phyloP scores from a whole-genome alignment of 2,329 filamentous ascomycete species.

The Coniochaeta prunicola region DNA sequence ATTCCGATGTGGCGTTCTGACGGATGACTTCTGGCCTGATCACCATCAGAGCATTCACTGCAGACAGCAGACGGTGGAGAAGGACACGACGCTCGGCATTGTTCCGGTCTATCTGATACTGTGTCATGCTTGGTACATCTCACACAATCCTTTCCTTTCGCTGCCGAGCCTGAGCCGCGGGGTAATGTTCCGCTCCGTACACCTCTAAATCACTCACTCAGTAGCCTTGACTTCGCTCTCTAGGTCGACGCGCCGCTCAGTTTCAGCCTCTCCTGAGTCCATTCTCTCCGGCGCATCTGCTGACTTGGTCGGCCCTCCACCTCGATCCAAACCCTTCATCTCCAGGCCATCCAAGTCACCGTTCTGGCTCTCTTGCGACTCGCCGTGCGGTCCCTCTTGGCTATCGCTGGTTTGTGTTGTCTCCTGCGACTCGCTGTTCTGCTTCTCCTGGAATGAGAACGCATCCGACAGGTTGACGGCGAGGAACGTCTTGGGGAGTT shows the following conservation, averaged over 20 bases:
- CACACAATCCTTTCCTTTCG: background rate
- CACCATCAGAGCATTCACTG: background rate
- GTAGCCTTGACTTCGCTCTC: background rate
- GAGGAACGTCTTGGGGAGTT: conserved; percentile 58
- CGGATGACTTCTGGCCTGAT: background rate
- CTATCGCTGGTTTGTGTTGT: conserved; percentile 3
- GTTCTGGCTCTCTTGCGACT: background rate
- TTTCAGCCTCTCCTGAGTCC: background rate
- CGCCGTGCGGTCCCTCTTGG: background rate
- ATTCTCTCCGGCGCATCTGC: background rate
- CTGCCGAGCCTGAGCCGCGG: background rate
- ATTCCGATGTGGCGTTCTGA: background rate
- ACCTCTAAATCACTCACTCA: background rate
- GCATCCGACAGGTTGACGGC: conserved; percentile 58
- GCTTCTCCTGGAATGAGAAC: conserved; percentile 52
- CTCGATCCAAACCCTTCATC: conserved; percentile 30
- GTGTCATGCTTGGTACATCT: background rate
- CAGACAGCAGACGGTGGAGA: background rate
- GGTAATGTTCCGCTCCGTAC: background rate
- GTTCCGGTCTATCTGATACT: background rate
- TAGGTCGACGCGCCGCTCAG: background rate
- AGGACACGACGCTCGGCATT: background rate
- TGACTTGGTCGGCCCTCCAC: background rate
- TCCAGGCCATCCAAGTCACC: conserved; percentile 32
- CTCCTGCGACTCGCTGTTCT: conserved; percentile 30